Conservation (phyloP, 2,329 filamentous ascomycete species). For the Venturia pyrina region DNA sequence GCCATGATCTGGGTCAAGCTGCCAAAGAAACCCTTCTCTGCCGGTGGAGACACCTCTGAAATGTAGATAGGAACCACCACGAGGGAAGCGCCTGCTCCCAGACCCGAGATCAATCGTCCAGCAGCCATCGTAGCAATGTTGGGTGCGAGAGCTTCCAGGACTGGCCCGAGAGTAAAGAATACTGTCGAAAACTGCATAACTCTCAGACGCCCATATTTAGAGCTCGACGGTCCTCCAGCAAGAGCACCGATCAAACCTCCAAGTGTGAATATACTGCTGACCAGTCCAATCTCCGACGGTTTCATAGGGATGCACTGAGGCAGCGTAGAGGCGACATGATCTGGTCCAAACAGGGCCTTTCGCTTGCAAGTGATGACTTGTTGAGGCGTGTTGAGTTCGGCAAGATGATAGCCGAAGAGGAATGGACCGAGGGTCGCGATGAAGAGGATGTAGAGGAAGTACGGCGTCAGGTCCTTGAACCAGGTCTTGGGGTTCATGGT, state of each 20-base stretch:
- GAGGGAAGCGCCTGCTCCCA: conserved; percentile 79
- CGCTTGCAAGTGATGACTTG: conserved; percentile 82
- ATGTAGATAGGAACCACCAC: conserved; percentile 94
- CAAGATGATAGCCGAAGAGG: conserved; percentile 86
- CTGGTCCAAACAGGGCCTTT: conserved; percentile 29
- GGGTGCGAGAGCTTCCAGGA: conserved; percentile 62
- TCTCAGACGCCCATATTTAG: conserved; percentile 61
- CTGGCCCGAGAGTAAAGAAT: conserved; percentile 66
- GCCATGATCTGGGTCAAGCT: conserved; percentile 85
- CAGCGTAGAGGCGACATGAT: conserved; percentile 31
- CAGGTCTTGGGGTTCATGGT: conserved; percentile 29
- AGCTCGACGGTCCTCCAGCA: conserved; percentile 67
- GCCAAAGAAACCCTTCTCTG: conserved; percentile 66
- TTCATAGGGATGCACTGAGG: conserved; percentile 84
- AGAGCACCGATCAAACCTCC: conserved; percentile 81
- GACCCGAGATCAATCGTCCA: conserved; percentile 69
- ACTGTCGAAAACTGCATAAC: conserved; percentile 69
- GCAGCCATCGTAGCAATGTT: conserved; percentile 58
- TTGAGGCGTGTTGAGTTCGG: conserved; percentile 90
- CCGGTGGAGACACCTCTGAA: conserved; percentile 70
- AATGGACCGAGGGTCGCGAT: conserved; percentile 77
- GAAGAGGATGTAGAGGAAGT: conserved; percentile 65
- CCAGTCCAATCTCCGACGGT: conserved; percentile 67
- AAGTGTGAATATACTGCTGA: conserved; percentile 84
- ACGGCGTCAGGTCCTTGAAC: conserved; percentile 52